phyloP scores from a whole-genome alignment of 2,329 filamentous ascomycete genomes.

The Alternaria atra region DNA sequence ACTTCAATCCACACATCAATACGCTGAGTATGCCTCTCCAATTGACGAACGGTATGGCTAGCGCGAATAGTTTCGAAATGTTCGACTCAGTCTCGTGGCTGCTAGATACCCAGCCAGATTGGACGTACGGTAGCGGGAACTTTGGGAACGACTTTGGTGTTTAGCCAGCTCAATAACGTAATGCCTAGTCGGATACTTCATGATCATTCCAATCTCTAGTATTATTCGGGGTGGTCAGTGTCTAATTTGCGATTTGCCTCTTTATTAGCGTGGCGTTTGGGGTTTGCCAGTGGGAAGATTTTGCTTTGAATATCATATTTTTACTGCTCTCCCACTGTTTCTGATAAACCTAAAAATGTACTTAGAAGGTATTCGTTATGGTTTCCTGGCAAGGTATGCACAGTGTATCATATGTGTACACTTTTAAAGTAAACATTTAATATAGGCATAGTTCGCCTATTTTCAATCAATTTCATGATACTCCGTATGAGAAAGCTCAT shows the following conservation, averaged over 20 bases:
- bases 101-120: conserved; percentile 73
- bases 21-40: conserved; percentile 62
- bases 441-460: neutral
- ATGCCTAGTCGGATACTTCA: neutral
- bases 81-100: conserved; percentile 96
- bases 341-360: neutral
- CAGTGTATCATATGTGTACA: neutral
- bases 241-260: neutral
- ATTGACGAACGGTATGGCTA: conserved; percentile 64
- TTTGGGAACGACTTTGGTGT: conserved; percentile 47
- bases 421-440: neutral
- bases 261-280: conserved; percentile 13
- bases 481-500: neutral
- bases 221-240: neutral
- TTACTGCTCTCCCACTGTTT: neutral
- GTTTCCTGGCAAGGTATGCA: neutral
- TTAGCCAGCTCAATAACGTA: conserved; percentile 13
- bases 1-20: conserved; percentile 50
- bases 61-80: conserved; percentile 66
- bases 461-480: neutral
- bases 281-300: neutral
- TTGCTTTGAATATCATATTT: neutral
- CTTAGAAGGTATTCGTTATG: neutral
- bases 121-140: conserved; percentile 40
- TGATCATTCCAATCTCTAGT: neutral